phyloP scores from a whole-genome alignment of 2,329 filamentous ascomycete species.

The Stagonosporopsis rhizophila region DNA sequence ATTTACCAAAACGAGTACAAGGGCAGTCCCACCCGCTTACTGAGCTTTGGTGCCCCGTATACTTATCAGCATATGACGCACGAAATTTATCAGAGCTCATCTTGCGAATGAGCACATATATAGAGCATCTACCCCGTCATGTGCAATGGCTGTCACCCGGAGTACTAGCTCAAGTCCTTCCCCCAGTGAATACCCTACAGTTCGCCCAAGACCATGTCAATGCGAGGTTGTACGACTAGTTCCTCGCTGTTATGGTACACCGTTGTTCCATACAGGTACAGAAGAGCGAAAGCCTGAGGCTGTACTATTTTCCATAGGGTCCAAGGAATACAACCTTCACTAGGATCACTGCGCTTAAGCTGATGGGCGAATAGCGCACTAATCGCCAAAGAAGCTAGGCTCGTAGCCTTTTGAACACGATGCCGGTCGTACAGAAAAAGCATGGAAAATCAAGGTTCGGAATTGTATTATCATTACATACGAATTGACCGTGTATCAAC shows the following conservation, averaged over 20 bases:
- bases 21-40: constrained; percentile 1
- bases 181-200: not conserved
- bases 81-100: not conserved
- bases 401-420: too few species aligned
- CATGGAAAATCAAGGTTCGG: too few species aligned
- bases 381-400: not conserved
- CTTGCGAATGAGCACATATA: not conserved
- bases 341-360: not conserved
- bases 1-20: not conserved
- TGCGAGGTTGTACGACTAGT: not conserved
- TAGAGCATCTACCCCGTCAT: not conserved
- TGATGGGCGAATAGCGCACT: not conserved
- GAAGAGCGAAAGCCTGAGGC: not conserved
- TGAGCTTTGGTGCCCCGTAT: not conserved
- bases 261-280: not conserved
- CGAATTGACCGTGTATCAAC: too few species aligned
- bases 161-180: not conserved
- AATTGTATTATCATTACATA: too few species aligned
- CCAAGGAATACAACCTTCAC: not conserved
- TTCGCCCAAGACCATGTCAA: not conserved
- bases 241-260: not conserved
- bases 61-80: not conserved
- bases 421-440: too few species aligned
- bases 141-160: not conserved
- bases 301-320: too few species aligned